phyloP scores from a whole-genome alignment of 371 early-diverging fungal genomes.

The Coemansia linderi region DNA sequence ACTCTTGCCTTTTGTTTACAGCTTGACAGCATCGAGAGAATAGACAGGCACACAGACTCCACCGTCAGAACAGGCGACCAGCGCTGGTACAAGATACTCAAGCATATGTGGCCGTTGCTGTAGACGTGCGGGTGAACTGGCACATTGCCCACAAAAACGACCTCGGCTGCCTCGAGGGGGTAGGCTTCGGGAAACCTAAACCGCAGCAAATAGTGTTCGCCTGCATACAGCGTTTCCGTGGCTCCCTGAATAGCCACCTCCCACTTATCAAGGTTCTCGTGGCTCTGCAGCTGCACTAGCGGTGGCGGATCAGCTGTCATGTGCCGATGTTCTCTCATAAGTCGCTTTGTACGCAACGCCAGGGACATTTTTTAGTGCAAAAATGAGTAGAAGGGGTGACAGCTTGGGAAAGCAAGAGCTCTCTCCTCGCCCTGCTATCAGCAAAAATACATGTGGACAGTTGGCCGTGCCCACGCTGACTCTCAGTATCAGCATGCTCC shows the following conservation, averaged over 20 bases:
- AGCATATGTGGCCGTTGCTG: constrained; percentile 93
- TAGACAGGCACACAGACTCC: constrained; percentile 88
- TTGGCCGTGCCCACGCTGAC: background rate
- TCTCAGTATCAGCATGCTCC: background rate
- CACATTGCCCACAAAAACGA: constrained; percentile 68
- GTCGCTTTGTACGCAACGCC: constrained; percentile 46
- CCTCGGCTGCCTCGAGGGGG: constrained; percentile 85
- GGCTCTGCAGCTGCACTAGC: constrained; percentile 47
- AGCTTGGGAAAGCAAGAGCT: background rate
- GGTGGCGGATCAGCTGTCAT: constrained; percentile 55
- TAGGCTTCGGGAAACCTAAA: constrained; percentile 82
- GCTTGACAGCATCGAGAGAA: constrained; percentile 89
- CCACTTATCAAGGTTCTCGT: constrained; percentile 61
- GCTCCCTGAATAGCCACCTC: constrained; percentile 64
- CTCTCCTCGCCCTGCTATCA: background rate
- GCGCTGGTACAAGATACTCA: constrained; percentile 92
- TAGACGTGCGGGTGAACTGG: constrained; percentile 89
- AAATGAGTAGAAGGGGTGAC: background rate
- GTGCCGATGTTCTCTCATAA: constrained; percentile 59
- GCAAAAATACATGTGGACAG: background rate
- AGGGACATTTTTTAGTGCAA: constrained; percentile 3
- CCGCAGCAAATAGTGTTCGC: constrained; percentile 68
- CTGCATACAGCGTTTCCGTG: constrained; percentile 69
- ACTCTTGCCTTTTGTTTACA: constrained; percentile 69
- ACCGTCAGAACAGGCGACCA: constrained; percentile 97